A percentile compares a stretch with the other conserved stretches of the same genome.
phyloP scores from a whole-genome alignment of 31 red algal genomes.

The Endocladia muricata region DNA sequence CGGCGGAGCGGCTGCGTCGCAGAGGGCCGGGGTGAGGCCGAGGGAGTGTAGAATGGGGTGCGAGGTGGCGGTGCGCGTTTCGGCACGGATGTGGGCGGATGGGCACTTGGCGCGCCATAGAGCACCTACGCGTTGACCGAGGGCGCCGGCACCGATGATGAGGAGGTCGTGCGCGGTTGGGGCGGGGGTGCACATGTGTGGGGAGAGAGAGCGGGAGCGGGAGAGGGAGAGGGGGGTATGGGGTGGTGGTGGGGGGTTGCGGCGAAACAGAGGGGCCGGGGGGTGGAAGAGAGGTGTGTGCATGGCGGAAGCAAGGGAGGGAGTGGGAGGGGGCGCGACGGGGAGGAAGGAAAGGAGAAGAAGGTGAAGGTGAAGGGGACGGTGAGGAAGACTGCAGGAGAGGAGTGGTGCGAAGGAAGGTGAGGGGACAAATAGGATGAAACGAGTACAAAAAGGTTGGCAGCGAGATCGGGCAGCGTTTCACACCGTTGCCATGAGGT shows the following conservation, averaged over 20 bases:
- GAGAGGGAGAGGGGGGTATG: not conserved
- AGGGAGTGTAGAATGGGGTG: slow-evolving; percentile 30
- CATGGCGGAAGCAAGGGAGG: not conserved
- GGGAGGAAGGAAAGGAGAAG: not conserved
- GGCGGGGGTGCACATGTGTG: not conserved
- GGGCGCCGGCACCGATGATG: slow-evolving; percentile 75
- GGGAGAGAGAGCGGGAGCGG: not conserved
- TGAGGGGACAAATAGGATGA: too few species aligned
- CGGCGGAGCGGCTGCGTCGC: not conserved
- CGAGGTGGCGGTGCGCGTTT: slow-evolving; percentile 45
- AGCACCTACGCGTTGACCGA: slow-evolving; percentile 47
- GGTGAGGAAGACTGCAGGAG: not conserved
- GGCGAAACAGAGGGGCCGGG: not conserved
- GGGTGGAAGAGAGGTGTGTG: not conserved
- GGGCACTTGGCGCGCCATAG: slow-evolving; percentile 40
- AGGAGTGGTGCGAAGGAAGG: too few species aligned
- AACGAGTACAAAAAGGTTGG: too few species aligned
- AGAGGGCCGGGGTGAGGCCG: slow-evolving; percentile 36
- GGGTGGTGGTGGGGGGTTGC: not conserved
- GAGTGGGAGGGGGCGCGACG: not conserved
- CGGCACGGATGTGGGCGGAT: slow-evolving; percentile 37
- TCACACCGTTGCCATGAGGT: too few species aligned
- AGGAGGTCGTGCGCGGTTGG: slow-evolving; percentile 51
- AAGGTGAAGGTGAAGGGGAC: not conserved
- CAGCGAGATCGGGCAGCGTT: too few species aligned